Evolutionary conservation across 129 eudicot species (phyloP), one percentile per base, ranked within the genome.

Genomic region (Cynara cardunculus): DNA sequence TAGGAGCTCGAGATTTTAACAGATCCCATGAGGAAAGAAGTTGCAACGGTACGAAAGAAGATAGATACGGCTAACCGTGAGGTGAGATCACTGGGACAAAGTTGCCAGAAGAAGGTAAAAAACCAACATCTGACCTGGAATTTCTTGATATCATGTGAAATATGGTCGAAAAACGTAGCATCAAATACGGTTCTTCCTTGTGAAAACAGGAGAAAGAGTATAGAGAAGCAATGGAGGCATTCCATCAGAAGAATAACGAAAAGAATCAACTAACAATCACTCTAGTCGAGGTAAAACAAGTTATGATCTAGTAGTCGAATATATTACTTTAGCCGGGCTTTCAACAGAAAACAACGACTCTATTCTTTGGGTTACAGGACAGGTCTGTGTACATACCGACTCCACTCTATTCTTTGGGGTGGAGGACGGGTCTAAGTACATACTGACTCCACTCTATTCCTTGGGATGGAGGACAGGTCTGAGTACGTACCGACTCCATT

Each of bases 1-100:
- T 32, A 91, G 96, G 96, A 91, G 76, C 89, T 91, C 1, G 87
- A 89, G 82, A 89, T 78, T 19, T 75, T 89, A 49, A 82, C 84
- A 2, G 93, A 91, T 84, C 96, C 93, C 22, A 82, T 84, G 93
- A 86, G 86, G 70, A 91, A 91, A 76, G 89, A 90, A 80, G 81
- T 90, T 25, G 87, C 84, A 37, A 32, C 44, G 0, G 87, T 91
- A 21, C 89, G 91, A 9, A 89, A 84, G 77, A 91, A 71, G 81
- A 85, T 91, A 18, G 93, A 91, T 53, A 19, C 41, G 16, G 87
- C 83, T 27, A 91, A 84, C 72, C 88, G 89, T 1, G 93, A 91
- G 46, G 84, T 91, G 7, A 91, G 85, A 85, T 86, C 88, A 21
- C 87, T 91, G n/a, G 91, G 81, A 32, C 88, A 85, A 30, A 81